A percentile compares a stretch with the other conserved stretches of the same genome.
Conservation (phyloP, 176 grass and related monocot genomes). For the Cocos nucifera region DNA sequence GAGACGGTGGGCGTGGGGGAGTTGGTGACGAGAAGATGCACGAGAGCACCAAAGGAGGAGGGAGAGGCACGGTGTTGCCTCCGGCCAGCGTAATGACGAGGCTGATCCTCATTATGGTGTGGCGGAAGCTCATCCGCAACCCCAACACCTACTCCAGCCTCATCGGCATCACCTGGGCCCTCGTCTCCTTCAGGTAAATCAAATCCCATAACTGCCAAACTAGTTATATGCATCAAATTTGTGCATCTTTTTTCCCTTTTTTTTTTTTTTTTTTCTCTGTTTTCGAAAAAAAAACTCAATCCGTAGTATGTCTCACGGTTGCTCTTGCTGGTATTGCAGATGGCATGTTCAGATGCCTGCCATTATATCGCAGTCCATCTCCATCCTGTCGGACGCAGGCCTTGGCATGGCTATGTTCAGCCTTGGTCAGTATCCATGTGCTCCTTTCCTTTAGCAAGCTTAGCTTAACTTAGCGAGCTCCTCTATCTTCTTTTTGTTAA, state of each 20-base stretch:
- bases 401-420: conserved; percentile 21
- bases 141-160: conserved; percentile 20
- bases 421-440: conserved; percentile 1
- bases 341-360: no score
- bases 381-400: conserved; percentile 10
- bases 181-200: conserved; percentile 4
- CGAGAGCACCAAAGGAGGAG: conserved; percentile 7
- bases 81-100: conserved; percentile 14
- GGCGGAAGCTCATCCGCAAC: conserved; percentile 18
- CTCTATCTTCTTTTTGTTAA: no score
- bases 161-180: conserved; percentile 7
- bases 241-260: no score
- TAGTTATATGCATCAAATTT: no score
- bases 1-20: no score
- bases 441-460: no score
- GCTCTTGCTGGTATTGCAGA: no score
- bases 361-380: not conserved
- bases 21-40: no score
- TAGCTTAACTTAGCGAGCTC: no score
- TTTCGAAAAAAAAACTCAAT: no score
- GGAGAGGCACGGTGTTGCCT: not conserved
- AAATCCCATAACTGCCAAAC: not conserved
- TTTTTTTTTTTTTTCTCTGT: no score
- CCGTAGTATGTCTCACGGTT: no score
- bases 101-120: conserved; percentile 15